Percentiles rank a stretch among this genome's conserved stretches.
phyloP scores from a whole-genome alignment of 2,329 filamentous ascomycete genomes.

The Byssoonygena ceratinophila region DNA sequence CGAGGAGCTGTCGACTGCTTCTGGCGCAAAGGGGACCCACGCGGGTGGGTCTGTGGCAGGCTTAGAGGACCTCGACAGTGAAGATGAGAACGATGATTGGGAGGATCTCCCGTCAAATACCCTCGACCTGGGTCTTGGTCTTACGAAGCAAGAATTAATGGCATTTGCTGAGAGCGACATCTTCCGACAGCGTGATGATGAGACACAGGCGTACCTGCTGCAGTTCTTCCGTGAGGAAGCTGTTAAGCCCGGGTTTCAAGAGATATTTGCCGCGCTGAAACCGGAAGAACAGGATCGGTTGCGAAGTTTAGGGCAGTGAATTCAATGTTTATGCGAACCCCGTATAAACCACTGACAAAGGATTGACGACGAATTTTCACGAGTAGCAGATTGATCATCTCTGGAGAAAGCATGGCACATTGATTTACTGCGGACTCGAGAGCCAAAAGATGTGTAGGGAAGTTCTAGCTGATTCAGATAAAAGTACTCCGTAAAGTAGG shows the following conservation, averaged over 20 bases:
- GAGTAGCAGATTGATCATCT: not conserved
- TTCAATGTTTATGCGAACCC: no score
- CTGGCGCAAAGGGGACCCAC: slow-evolving; percentile 47
- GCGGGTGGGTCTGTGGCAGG: slow-evolving; percentile 52
- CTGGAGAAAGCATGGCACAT: not conserved
- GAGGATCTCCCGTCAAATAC: slow-evolving; percentile 72
- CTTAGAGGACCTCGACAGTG: slow-evolving; percentile 50
- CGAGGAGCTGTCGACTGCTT: slow-evolving; percentile 76
- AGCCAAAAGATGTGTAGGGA: not conserved
- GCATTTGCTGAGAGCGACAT: slow-evolving; percentile 46
- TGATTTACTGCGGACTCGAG: not conserved
- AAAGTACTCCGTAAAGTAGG: no score
- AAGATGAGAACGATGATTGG: slow-evolving; percentile 72
- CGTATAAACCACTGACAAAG: no score
- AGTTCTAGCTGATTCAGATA: no score
- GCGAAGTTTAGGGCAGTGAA: slow-evolving; percentile 18
- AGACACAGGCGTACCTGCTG: slow-evolving; percentile 73
- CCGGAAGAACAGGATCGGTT: slow-evolving; percentile 40
- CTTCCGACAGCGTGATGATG: slow-evolving; percentile 66
- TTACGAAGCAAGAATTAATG: slow-evolving; percentile 69
- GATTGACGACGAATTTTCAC: not conserved
- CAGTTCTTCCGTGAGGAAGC: slow-evolving; percentile 62
- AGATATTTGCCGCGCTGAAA: slow-evolving; percentile 46
- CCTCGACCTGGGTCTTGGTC: slow-evolving; percentile 62
- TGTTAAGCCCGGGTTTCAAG: slow-evolving; percentile 45